phyloP scores from a whole-genome alignment of 129 eudicot species.

The Flaveria trinervia region DNA sequence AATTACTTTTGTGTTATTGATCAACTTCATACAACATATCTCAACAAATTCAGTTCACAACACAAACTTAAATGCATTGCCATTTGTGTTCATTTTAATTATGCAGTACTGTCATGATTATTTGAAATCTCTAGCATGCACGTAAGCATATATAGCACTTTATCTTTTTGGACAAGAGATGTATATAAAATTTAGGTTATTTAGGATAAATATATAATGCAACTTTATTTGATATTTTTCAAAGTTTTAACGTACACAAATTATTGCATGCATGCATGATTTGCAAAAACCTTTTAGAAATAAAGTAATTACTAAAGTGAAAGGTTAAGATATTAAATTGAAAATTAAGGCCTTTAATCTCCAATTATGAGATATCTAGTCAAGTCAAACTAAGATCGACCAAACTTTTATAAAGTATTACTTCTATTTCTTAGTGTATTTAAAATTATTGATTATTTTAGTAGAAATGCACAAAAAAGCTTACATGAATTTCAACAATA shows the following conservation, averaged over 20 bases:
- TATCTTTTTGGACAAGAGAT: constrained; percentile 8
- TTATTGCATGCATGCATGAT: constrained; percentile 32
- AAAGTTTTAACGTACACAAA: not conserved
- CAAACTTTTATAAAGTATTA: not conserved
- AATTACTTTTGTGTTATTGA: no score
- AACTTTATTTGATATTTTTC: not conserved
- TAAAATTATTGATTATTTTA: not conserved
- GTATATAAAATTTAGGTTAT: not conserved
- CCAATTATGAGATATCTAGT: constrained; percentile 22
- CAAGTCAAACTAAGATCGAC: constrained; percentile 11
- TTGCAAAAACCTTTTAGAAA: constrained; percentile 13
- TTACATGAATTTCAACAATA: constrained; percentile 11
- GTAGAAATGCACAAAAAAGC: constrained; percentile 8
- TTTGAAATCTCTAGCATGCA: not conserved
- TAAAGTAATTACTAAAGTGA: constrained; percentile 15
- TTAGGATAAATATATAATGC: not conserved
- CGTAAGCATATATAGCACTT: not conserved
- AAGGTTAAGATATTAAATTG: constrained; percentile 8
- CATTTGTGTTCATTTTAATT: not conserved
- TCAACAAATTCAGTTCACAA: no score
- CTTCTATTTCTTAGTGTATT: constrained; percentile 8
- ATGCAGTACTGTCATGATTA: not conserved
- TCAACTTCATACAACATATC: no score
- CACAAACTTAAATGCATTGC: no score
- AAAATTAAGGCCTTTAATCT: constrained; percentile 15